Base-by-base conservation (phyloP, 2,329 filamentous ascomycete genomes). In the Diaporthe eres region DNA sequence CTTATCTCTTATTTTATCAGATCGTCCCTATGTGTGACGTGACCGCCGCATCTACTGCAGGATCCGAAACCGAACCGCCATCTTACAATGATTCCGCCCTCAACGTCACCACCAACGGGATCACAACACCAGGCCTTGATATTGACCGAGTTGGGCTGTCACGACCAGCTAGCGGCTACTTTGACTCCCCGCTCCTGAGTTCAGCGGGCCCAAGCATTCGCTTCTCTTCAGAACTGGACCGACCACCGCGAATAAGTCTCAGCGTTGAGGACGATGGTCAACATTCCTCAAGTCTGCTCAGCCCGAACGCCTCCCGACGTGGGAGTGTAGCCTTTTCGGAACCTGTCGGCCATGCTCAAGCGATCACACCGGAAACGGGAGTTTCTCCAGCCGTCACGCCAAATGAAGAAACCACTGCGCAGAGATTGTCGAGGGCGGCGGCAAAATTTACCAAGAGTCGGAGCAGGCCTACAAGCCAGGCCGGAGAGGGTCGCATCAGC, bases 1-100 rank as follows among this genome's bases (percentile, higher is more conserved):
- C 97, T 0, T 98, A 98, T 82, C 89, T 98, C 9, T 87, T 99
- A 0, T 98, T 98, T 84, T 99, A 98, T 81, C 96, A 98, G 83
- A 94, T 98, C 55, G 90, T 97, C 42, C 96, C 96, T 0, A 95
- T 97, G 80, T 91, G 95, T 42, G 94, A 96, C 74, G 90, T 93
- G 10, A 86, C 87, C 1, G 81, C 85, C 1, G 84, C 86, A 17
- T 88, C 88, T 7, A 85, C 86, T 0, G 87, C 88, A 9, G 84
- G 84, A 60, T 87, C 85, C 1, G 85, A 87, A 44, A 83, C 83
- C 2, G 87, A 88, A 47, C 91, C 91, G 4, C 91, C 91, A 1
- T 90, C 91, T 1, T 93, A 93, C 78, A 85, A 88, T 65, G 88
- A 90, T 72, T 87, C 87, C 12, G 86, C 86, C 17, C 80, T 84